Evolutionary conservation across 1,139 yeast species (phyloP), one percentile per base, ranked within the genome.

Genomic region (Blastobotrys proliferans): DNA sequence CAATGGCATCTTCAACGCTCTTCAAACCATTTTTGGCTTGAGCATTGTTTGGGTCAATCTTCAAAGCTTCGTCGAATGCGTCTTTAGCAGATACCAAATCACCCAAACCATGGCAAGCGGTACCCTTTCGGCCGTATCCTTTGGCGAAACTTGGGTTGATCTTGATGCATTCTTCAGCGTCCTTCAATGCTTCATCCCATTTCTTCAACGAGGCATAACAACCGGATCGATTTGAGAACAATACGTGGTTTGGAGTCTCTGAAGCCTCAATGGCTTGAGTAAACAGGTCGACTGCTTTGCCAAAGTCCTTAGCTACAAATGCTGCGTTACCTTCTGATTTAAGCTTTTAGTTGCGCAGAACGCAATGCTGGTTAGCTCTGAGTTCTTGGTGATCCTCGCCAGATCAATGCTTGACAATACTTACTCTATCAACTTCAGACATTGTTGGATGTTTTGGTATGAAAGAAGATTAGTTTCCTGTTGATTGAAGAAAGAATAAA

Each of bases 151-250:
- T 52, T 18, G 86, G 80, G 52, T 85, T 87, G 67, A 87, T 79
- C 57, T 76, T 74, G 41, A 84, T 80, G 67, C 95, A 83, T 59
- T 83, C 77, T 50, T 84, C 69, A 20, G 97, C 97, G 63, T 92
- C 97, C 45, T 73, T 70, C 48, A 87, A 71, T 2, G 97, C 97
- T 49, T 80, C 70, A 27, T 67, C 65, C 58, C 80, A 92, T 54
- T 87, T 68, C 60, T 81, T 81, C 67, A 82, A 67, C 11, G 96
- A 85, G 3, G 97, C 84, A 58, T 82, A 83, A 45, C 87, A 77
- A 9, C 95, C 98, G n/a, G 97, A 88, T 64, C 97, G 80, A 69
- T 92, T 92, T 43, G 97, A 87, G 62, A 72, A 88, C 47, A 92
- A 73, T 19, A 92, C 97, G 63, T 90, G 97, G 63, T 87, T 88